phyloP scores from a whole-genome alignment of 2,329 filamentous ascomycete genomes.

The Drechslera avenae region DNA sequence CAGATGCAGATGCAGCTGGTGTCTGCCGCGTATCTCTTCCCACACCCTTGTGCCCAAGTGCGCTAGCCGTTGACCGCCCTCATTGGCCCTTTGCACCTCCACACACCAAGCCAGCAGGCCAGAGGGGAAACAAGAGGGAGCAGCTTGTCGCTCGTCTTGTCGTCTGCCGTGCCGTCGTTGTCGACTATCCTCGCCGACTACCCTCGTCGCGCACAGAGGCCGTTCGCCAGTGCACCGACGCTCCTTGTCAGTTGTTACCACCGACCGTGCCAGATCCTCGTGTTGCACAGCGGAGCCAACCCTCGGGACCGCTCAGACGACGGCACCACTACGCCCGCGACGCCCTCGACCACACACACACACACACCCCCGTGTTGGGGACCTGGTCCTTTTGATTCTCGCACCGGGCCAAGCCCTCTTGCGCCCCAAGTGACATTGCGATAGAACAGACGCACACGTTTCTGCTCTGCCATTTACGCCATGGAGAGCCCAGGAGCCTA shows the following conservation, averaged over 20 bases:
- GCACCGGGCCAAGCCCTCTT: background rate
- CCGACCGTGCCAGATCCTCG: background rate
- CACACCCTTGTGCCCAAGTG: slow-evolving; percentile 7
- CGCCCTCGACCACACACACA: no score
- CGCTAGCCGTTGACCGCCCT: slow-evolving; percentile 1
- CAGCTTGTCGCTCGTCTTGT: no score
- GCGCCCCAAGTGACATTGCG: slow-evolving; percentile 3
- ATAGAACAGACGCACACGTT: slow-evolving; percentile 3
- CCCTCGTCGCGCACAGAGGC: slow-evolving; percentile 14
- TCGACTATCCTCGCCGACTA: slow-evolving; percentile 1
- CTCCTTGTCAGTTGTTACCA: slow-evolving; percentile 2
- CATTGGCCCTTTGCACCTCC: slow-evolving; percentile 14
- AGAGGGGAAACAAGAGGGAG: slow-evolving; percentile 4
- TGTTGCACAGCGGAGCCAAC: slow-evolving; percentile 1
- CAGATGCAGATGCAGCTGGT: background rate
- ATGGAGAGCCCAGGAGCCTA: slow-evolving; percentile 63
- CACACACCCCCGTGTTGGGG: background rate
- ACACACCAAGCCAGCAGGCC: slow-evolving; percentile 9
- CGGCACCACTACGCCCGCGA: slow-evolving; percentile 5
- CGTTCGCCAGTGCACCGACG: slow-evolving; percentile 13
- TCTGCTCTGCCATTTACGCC: slow-evolving; percentile 5
- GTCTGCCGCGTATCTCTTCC: slow-evolving; percentile 11
- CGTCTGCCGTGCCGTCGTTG: no score
- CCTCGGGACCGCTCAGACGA: slow-evolving; percentile 8
- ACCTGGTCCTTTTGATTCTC: background rate